Conservation (phyloP, 2,329 filamentous ascomycete genomes). For the Daldinia eschscholtzii region DNA sequence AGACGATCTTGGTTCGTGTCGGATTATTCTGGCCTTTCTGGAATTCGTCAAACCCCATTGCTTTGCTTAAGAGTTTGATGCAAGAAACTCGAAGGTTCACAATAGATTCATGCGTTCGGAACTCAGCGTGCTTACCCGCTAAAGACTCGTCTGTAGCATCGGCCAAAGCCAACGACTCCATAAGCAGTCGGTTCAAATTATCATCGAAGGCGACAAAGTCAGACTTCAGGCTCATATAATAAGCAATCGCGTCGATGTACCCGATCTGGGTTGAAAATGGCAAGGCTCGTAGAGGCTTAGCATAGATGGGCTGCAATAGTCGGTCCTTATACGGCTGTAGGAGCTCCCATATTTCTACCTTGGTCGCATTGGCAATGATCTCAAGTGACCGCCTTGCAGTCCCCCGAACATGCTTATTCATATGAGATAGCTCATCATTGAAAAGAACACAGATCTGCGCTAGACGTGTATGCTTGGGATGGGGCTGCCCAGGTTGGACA, state of each 20-base stretch:
- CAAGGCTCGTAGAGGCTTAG: slow-evolving; percentile 91
- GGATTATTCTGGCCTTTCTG: slow-evolving; percentile 78
- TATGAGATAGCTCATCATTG: slow-evolving; percentile 89
- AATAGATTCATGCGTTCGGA: slow-evolving; percentile 95
- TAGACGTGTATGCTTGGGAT: slow-evolving; percentile 69
- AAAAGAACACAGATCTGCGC: slow-evolving; percentile 85
- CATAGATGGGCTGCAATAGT: slow-evolving; percentile 90
- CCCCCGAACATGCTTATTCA: slow-evolving; percentile 94
- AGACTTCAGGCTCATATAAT: slow-evolving; percentile 88
- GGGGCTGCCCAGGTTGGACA: slow-evolving; percentile 59
- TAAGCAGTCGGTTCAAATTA: slow-evolving; percentile 86
- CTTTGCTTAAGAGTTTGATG: slow-evolving; percentile 90
- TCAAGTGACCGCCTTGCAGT: slow-evolving; percentile 85
- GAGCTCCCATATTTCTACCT: slow-evolving; percentile 86
- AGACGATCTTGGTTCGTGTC: slow-evolving; percentile 80
- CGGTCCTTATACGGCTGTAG: slow-evolving; percentile 91
- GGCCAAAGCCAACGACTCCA: slow-evolving; percentile 92
- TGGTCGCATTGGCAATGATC: slow-evolving; percentile 82
- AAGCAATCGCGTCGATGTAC: slow-evolving; percentile 97
- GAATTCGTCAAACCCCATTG: slow-evolving; percentile 94
- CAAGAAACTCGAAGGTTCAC: slow-evolving; percentile 92
- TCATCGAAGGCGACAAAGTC: slow-evolving; percentile 95
- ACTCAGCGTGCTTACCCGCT: slow-evolving; percentile 92
- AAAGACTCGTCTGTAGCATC: slow-evolving; percentile 95
- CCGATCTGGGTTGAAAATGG: slow-evolving; percentile 97